Conservation (phyloP, 139 green algal genomes). For the Gonium pectorale region DNA sequence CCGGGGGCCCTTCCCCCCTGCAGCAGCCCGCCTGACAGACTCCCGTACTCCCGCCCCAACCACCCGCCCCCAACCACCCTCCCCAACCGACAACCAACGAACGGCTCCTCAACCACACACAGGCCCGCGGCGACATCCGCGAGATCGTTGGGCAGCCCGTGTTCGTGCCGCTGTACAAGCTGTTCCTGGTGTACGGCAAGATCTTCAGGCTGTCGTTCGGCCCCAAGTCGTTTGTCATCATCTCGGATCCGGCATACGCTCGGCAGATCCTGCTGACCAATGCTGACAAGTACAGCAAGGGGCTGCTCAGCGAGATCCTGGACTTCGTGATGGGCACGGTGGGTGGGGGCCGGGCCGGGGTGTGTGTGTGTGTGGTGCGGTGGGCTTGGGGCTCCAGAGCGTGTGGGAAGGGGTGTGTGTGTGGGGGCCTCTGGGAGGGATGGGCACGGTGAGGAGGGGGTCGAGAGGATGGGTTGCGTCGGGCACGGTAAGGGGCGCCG, state of each 20-base stretch:
- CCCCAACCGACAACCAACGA: too few relatives aligned
- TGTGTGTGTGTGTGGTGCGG: too few relatives aligned
- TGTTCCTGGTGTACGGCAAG: slow-evolving; percentile 77
- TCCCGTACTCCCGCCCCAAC: too few relatives aligned
- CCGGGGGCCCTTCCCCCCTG: too few relatives aligned
- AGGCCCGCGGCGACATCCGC: slow-evolving; percentile 79
- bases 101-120: too few relatives aligned
- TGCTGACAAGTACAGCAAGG: slow-evolving; percentile 92
- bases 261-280: slow-evolving; percentile 92
- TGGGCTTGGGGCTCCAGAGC: too few relatives aligned
- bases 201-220: slow-evolving; percentile 96
- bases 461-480: too few relatives aligned
- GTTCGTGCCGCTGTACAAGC: slow-evolving; percentile 95
- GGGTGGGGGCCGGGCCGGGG: not conserved
- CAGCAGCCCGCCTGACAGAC: too few relatives aligned
- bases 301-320: slow-evolving; percentile 91
- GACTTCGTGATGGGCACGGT: slow-evolving; percentile 94
- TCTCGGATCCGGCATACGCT: slow-evolving; percentile 88
- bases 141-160: slow-evolving; percentile 95
- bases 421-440: too few relatives aligned
- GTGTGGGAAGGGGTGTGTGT: not conserved
- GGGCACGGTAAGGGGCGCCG: too few relatives aligned
- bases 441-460: too few relatives aligned
- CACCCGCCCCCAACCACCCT: too few relatives aligned
- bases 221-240: slow-evolving; percentile 95